Evolutionary conservation across 1,284 basidiomycete genomes (phyloP).

Genomic region (Hortiboletus rubellus): DNA sequence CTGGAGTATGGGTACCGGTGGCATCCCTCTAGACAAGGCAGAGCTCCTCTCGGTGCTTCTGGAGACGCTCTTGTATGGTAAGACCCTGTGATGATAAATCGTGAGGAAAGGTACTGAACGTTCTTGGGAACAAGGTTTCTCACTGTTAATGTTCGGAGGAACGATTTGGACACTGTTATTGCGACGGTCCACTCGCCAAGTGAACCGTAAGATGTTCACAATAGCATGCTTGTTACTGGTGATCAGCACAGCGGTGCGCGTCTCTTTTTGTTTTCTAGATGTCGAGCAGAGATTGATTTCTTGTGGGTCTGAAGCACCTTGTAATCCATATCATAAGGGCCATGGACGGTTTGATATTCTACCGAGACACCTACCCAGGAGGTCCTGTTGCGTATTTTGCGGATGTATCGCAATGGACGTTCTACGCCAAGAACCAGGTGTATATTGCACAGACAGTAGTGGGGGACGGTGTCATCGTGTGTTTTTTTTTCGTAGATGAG

Average conservation of each 20-base stretch:
- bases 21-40: conserved; percentile 17
- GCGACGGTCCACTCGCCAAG: background rate
- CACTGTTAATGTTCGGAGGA: conserved; percentile 1
- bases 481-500: background rate
- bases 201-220: conserved; percentile 4
- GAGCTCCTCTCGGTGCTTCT: conserved; percentile 16
- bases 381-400: conserved; percentile 21
- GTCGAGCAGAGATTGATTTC: background rate
- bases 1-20: background rate
- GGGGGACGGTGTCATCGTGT: conserved; percentile 34
- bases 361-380: background rate
- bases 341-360: conserved; percentile 7
- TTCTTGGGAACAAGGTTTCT: conserved; percentile 6
- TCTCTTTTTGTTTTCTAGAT: background rate
- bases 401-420: conserved; percentile 28
- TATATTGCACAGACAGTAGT: conserved; percentile 34
- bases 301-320: conserved; percentile 12
- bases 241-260: conserved; percentile 11
- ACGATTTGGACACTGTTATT: too few relatives aligned
- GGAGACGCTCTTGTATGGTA: conserved; percentile 22
- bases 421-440: conserved; percentile 26
- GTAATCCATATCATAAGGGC: conserved; percentile 14
- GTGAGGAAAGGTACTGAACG: background rate
- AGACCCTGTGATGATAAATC: background rate
- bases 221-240: conserved; percentile 9